Conservation (phyloP, 208 protist genomes). For the Balamuthia mandrillaris region DNA sequence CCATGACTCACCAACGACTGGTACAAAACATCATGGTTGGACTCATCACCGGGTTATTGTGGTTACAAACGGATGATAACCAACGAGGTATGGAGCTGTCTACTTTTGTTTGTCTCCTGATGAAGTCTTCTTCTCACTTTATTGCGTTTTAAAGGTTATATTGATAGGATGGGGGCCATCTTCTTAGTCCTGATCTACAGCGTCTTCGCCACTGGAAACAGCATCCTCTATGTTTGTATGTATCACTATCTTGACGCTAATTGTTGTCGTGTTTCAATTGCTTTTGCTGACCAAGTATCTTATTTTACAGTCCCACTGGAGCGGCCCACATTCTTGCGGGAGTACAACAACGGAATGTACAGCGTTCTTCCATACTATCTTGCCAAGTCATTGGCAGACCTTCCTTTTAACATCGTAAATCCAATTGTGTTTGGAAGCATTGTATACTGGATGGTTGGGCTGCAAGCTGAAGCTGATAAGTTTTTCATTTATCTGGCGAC, state of each 20-base stretch:
- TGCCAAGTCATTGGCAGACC: background rate
- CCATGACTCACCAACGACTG: background rate
- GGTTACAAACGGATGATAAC: background rate
- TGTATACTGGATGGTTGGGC: constrained; percentile 19
- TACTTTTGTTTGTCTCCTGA: too few relatives aligned
- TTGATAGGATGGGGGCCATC: too few relatives aligned
- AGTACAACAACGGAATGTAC: background rate
- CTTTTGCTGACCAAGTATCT: too few relatives aligned
- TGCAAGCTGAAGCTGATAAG: constrained; percentile 23
- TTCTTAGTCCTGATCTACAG: too few relatives aligned
- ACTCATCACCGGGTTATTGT: background rate
- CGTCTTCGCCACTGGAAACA: too few relatives aligned
- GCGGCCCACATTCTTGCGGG: background rate
- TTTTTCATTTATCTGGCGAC: constrained; percentile 32
- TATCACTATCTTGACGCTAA: too few relatives aligned
- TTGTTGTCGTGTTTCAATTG: too few relatives aligned
- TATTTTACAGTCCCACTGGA: background rate
- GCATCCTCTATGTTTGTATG: too few relatives aligned
- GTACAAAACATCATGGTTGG: background rate
- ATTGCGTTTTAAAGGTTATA: too few relatives aligned
- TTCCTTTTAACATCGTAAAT: background rate
- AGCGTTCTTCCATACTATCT: background rate
- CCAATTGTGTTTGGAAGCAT: background rate
- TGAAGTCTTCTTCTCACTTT: too few relatives aligned
- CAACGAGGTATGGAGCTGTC: background rate